Conservation (phyloP, 352 stramenopile genomes). For the Globisporangium parvum region DNA sequence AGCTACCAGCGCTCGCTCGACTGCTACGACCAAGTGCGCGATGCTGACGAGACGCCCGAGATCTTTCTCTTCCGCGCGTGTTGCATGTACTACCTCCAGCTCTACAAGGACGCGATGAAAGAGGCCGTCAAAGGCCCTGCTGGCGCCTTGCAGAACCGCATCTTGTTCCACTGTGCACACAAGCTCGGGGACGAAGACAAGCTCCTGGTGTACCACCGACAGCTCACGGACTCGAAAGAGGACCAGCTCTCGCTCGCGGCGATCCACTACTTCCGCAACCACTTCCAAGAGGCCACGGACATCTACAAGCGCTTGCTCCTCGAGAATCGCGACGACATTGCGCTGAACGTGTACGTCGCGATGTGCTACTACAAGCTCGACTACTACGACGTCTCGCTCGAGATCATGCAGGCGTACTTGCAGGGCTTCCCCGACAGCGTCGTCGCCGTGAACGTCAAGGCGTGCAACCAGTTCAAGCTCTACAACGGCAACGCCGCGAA, state of each 20-base stretch:
- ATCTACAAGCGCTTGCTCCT: slow-evolving; percentile 95
- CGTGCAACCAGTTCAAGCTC: slow-evolving; percentile 95
- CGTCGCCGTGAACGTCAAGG: slow-evolving; percentile 95
- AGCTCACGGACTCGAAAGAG: slow-evolving; percentile 89
- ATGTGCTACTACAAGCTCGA: slow-evolving; percentile 99
- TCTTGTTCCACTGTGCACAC: slow-evolving; percentile 94
- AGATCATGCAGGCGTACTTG: slow-evolving; percentile 96
- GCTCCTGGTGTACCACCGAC: slow-evolving; percentile 92
- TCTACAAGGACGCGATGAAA: slow-evolving; percentile 87
- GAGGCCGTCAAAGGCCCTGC: slow-evolving; percentile 56
- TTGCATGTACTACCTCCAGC: slow-evolving; percentile 92
- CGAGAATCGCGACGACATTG: slow-evolving; percentile 94
- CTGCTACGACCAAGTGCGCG: slow-evolving; percentile 80
- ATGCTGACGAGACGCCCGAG: slow-evolving; percentile 56
- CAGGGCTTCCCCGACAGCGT: slow-evolving; percentile 88
- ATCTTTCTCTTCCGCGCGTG: slow-evolving; percentile 88
- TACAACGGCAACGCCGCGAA: slow-evolving; percentile 96
- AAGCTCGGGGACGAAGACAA: slow-evolving; percentile 93
- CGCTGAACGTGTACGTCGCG: slow-evolving; percentile 97
- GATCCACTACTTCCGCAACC: slow-evolving; percentile 93
- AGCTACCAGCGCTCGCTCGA: slow-evolving; percentile 93
- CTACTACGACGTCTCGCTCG: slow-evolving; percentile 96
- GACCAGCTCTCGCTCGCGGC: slow-evolving; percentile 95
- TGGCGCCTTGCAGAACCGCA: slow-evolving; percentile 84
- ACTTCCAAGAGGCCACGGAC: slow-evolving; percentile 94